Conservation (phyloP, 305 asterid species). For the Coffea humblotiana region DNA sequence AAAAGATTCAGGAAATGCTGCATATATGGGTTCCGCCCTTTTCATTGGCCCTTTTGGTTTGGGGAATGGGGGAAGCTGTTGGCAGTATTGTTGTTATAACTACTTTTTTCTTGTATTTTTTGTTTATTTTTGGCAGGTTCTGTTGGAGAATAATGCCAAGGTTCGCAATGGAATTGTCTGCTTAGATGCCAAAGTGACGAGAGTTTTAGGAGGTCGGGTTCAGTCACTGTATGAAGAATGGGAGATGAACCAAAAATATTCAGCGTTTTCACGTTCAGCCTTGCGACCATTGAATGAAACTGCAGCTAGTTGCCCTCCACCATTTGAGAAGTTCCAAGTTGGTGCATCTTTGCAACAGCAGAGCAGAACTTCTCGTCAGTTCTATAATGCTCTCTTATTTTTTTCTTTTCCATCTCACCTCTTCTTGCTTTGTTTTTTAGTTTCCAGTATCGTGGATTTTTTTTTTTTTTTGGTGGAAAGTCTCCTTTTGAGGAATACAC, state of each 20-base stretch:
- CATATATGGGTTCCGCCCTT: background rate
- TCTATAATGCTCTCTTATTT: background rate
- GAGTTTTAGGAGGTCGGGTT: constrained; percentile 74
- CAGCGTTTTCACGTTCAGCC: constrained; percentile 59
- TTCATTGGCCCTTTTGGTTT: background rate
- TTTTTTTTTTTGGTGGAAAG: background rate
- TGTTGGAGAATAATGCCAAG: constrained; percentile 52
- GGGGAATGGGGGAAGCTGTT: background rate
- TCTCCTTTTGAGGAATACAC: background rate
- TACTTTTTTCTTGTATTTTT: constrained; percentile 13
- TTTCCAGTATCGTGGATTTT: background rate
- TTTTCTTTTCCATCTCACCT: too few species aligned
- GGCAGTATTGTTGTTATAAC: background rate
- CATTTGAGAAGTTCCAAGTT: constrained; percentile 73
- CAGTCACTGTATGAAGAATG: constrained; percentile 84
- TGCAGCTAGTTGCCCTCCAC: constrained; percentile 64
- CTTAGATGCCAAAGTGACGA: constrained; percentile 50
- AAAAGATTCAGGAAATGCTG: background rate
- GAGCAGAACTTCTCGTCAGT: constrained; percentile 30
- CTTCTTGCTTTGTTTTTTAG: background rate
- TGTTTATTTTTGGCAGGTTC: constrained; percentile 51
- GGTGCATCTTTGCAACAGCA: constrained; percentile 36
- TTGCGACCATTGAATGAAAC: constrained; percentile 47
- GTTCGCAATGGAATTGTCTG: constrained; percentile 64
- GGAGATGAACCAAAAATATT: constrained; percentile 76